phyloP scores from a whole-genome alignment of 345 rosid genomes.

The Hirschfeldia incana region DNA sequence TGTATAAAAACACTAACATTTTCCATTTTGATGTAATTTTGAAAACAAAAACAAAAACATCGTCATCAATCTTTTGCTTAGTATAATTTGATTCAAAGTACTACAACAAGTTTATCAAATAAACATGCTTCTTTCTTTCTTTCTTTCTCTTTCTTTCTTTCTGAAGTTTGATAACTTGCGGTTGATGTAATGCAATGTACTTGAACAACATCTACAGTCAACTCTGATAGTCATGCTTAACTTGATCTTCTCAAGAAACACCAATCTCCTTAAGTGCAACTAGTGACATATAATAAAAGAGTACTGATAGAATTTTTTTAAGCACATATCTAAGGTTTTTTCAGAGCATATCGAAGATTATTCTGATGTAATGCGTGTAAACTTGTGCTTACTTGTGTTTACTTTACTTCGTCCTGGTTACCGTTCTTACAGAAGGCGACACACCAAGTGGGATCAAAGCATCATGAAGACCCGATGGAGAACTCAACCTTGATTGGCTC shows the following conservation, averaged over 20 bases:
- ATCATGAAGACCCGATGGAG: conserved; percentile 25
- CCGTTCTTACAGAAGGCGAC: conserved; percentile 43
- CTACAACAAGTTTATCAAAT: not conserved
- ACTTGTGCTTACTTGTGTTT: not conserved
- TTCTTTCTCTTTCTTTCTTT: not conserved
- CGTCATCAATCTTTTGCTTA: not conserved
- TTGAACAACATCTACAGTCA: not conserved
- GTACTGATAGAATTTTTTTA: not conserved
- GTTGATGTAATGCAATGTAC: not conserved
- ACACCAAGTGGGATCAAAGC: conserved; percentile 45
- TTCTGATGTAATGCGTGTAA: not conserved
- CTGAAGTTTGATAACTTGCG: not conserved
- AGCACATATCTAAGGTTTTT: conserved; percentile 6
- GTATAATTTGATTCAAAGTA: not conserved
- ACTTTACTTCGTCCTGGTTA: conserved; percentile 30
- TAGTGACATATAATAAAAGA: not conserved
- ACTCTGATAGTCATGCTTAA: not conserved
- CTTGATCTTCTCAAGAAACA: not conserved
- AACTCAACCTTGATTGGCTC: conserved; percentile 28
- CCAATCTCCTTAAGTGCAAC: conserved; percentile 9
- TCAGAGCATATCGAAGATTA: not conserved
- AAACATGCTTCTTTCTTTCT: not conserved
- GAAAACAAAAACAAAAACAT: not conserved
- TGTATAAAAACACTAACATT: too few relatives aligned
- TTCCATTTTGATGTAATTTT: not conserved